Percentiles rank a stretch among this genome's conserved stretches.
Conservation (phyloP, 495 filamentous ascomycete species). For the Articulospora tetracladia region DNA sequence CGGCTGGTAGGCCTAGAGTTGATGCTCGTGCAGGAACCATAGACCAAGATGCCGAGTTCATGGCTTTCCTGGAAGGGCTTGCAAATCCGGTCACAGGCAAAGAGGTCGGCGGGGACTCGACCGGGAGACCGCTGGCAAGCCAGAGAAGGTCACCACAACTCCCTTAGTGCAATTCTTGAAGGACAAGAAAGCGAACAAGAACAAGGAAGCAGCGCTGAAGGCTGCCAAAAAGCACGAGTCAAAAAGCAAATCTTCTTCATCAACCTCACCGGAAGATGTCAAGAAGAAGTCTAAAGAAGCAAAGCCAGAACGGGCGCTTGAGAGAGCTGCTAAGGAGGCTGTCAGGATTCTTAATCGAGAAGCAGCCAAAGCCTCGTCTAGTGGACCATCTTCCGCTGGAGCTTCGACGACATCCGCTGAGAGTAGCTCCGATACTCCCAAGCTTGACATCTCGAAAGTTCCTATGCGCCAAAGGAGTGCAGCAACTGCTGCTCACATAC, state of each 20-base stretch:
- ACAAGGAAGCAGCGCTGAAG: slow-evolving; percentile 57
- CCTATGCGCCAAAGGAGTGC: slow-evolving; percentile 63
- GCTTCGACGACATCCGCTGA: slow-evolving; percentile 7
- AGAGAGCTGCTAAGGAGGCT: slow-evolving; percentile 62
- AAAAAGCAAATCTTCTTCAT: slow-evolving; percentile 50
- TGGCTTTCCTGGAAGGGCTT: slow-evolving; percentile 82
- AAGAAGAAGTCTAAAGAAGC: slow-evolving; percentile 58
- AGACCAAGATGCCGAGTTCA: slow-evolving; percentile 93
- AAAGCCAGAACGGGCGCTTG: slow-evolving; percentile 49
- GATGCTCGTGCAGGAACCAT: slow-evolving; percentile 92
- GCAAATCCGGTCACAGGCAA: slow-evolving; percentile 65
- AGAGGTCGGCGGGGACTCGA: slow-evolving; percentile 40
- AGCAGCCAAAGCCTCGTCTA: slow-evolving; percentile 41
- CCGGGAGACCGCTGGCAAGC: slow-evolving; percentile 48
- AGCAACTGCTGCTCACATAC: slow-evolving; percentile 64
- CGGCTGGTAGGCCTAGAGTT: slow-evolving; percentile 62
- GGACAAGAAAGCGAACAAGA: slow-evolving; percentile 87
- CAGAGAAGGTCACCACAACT: slow-evolving; percentile 69
- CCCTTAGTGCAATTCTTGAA: slow-evolving; percentile 86
- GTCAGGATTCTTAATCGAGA: slow-evolving; percentile 78
- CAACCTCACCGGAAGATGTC: slow-evolving; percentile 34
- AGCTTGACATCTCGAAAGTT: slow-evolving; percentile 25
- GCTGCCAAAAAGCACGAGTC: slow-evolving; percentile 43
- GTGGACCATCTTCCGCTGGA: slow-evolving; percentile 30
- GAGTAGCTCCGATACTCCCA: slow-evolving; percentile 7